These are phyloP conservation scores for Tremellales sp. DNA, from an alignment of 1,284 basidiomycete genomes.

Conservation along the genomic window DNA sequence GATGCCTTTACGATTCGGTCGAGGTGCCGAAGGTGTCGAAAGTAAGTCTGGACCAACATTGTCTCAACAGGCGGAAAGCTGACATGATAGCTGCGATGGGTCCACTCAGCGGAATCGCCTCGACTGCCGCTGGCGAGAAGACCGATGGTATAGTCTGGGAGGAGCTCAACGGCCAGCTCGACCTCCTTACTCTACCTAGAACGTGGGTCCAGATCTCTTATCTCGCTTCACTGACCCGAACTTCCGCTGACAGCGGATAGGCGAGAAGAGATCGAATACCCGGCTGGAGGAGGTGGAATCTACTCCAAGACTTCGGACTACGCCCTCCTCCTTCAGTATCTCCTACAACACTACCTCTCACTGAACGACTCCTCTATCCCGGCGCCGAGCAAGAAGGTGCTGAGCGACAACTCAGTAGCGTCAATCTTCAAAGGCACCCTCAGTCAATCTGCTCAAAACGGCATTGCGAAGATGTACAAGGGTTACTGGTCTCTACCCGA, in stretches of 20 bases:
- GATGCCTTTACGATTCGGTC: constrained; percentile 18
- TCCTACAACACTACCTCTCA: constrained; percentile 9
- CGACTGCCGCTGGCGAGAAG: background rate
- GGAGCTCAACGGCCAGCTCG: background rate
- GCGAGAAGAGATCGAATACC: constrained; percentile 32
- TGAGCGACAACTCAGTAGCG: constrained; percentile 10
- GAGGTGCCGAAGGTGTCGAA: background rate
- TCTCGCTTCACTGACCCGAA: too few species aligned
- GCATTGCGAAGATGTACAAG: constrained; percentile 12
- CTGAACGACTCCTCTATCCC: background rate
- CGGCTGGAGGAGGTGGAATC: constrained; percentile 34
- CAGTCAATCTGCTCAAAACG: constrained; percentile 4
- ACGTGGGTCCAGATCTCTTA: too few species aligned
- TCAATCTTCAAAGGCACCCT: background rate
- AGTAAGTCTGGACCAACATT: background rate
- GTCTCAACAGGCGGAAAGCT: too few species aligned
- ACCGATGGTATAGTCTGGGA: background rate
- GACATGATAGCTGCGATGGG: background rate
- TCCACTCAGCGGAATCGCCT: background rate
- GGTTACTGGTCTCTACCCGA: background rate
- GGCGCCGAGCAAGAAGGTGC: background rate
- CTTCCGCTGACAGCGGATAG: too few species aligned
- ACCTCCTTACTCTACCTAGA: constrained; percentile 19
- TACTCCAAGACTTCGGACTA: constrained; percentile 31
- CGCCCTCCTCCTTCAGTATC: constrained; percentile 24